Base-by-base conservation (phyloP, 345 rosid genomes). In the Gossypium mustelinum region DNA sequence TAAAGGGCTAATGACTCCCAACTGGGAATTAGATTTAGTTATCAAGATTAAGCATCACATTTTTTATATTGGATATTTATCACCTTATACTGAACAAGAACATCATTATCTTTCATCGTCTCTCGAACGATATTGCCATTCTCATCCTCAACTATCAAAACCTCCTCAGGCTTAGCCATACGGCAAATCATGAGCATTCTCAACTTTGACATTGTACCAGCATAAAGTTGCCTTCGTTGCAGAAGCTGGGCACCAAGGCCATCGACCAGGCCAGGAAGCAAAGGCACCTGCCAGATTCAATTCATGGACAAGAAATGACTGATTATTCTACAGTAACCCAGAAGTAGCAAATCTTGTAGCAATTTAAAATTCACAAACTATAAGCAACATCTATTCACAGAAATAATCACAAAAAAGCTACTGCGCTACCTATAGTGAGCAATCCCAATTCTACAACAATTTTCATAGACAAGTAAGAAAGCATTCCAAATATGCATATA, bases 81-180 rank as follows among this genome's bases (percentile, higher is more conserved):
- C 74, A 95, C 99, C 97, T 96, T 96, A 60, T 93, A 96, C 68
- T 96, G 99, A 75, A 96, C 98, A 79, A 93, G 99, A 76, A 96
- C 97, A 88, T 96, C 99, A 72, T 96, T 93, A 85, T 96, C 99
- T 81, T 96, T 96, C 99, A 96, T 79, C 63, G 99, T 96, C 89
- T 92, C 98, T 73, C 97, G 95, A 64, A 93, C 99, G 47, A 93
- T 93, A 82, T 96, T 96, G 41, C 99, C 99, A 84, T 96, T 96
- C 86, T 96, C 99, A 88, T 96, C 99, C 88, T 96, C 99, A 85
- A 96, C 98, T 71, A 96, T 92, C 51, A 96, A 79, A 76, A 96
- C 98, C 81, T 96, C 99, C 76, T 96, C 99, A 71, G 99, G 99
- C 83, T 96, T 93, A 20, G 99, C 99, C 98, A 96, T 96, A 39